Evolutionary conservation across 2,329 filamentous ascomycete species (phyloP), one percentile per base, ranked within the genome.

Genomic region (Aspergillus japonicus): DNA sequence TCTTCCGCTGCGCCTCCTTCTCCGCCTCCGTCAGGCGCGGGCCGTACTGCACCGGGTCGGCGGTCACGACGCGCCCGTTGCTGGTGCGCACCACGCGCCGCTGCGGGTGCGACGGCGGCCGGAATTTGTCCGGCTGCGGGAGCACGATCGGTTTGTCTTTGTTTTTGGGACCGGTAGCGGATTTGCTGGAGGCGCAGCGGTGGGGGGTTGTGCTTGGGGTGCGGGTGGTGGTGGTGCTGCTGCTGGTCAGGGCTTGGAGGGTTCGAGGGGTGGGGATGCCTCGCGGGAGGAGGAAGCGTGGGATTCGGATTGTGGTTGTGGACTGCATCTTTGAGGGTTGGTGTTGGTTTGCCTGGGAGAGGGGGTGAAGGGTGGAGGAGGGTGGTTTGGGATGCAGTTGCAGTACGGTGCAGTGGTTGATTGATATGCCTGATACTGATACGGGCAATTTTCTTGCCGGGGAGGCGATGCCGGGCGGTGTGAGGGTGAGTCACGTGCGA

Each of bases 91-190:
- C 82, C 5, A 84, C 81, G 33, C 92, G 83, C 6, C 89, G 83
- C 23, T 89, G 81, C 12, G 90, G 89, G 75, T 98, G 95, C 0
- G 94, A 98, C 0, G 95, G 95, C 2, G 95, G 94, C 51, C 91
- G 91, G 82, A 96, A 98, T 74, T 89, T 90, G 70, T 90, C 85
- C 24, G 94, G 94, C 77, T 97, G 92, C 69, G 91, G 91, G 65
- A 99, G 87, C 5, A 92, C 84, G 62, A 88, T 83, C 39, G 86
- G 85, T 70, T 89, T 89, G 63, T 76, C 78, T 59, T 57, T 62
- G 51, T 62, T 56, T 59, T 57, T 62, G 50, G 62, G 53, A 21
- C 26, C 31, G 47, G 44, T 48, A 39, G 39, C 48, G 24, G 66
- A 60, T 44, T 44, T 44, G 39, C 16, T 44, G 48, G 65, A 71